Evolutionary conservation across 1,139 yeast genomes (phyloP).

Genomic region (Debaryomyces sp.): DNA sequence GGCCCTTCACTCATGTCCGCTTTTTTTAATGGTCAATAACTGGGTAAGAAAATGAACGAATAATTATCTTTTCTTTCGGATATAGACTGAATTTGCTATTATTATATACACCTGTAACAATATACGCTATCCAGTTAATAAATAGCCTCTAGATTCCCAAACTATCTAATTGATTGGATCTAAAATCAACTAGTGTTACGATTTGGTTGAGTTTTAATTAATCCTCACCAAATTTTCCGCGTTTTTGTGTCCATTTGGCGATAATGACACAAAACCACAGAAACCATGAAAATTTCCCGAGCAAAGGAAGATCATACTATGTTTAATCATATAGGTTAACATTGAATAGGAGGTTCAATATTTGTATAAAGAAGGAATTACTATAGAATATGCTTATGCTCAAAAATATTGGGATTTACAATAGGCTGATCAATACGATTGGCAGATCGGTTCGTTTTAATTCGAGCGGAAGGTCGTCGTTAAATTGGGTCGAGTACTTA

Average conservation of each 20-base stretch:
- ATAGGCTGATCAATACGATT: constrained; percentile 6
- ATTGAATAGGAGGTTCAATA: not conserved
- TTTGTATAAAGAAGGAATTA: not conserved
- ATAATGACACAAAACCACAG: constrained; percentile 4
- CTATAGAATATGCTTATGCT: constrained; percentile 12
- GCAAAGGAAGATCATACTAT: not conserved
- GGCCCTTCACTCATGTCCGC: constrained; percentile 9
- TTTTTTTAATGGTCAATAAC: not conserved
- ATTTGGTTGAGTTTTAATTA: constrained; percentile 1
- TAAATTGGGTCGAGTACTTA: constrained; percentile 82
- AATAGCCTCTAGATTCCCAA: constrained; percentile 1
- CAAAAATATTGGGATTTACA: constrained; percentile 19
- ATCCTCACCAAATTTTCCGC: constrained; percentile 8
- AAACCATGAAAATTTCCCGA: constrained; percentile 2
- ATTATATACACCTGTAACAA: not conserved
- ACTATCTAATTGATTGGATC: constrained; percentile 4
- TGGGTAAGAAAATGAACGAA: constrained; percentile 1
- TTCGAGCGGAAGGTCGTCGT: constrained; percentile 12
- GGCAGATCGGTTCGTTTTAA: constrained; percentile 24
- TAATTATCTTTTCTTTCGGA: not conserved
- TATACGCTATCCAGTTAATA: not conserved
- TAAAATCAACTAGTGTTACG: not conserved
- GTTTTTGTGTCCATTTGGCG: constrained; percentile 5
- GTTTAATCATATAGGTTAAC: not conserved
- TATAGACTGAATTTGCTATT: not conserved